Conservation (phyloP, 2,329 filamentous ascomycete species). For the Phyllosticta paracitricarpa region DNA sequence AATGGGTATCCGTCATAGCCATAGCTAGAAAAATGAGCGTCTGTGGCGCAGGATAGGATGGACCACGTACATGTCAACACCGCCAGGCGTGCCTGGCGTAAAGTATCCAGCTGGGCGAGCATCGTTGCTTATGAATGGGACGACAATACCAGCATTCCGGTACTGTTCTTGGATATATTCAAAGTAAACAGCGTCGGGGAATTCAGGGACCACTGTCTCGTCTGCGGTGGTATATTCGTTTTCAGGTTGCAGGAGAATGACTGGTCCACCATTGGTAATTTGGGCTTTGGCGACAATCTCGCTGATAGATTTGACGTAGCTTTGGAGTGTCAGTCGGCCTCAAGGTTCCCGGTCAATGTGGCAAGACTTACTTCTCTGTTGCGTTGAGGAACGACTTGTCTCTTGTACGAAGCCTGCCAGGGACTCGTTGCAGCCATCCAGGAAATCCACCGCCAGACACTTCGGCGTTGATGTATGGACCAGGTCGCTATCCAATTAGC, state of each 20-base stretch:
- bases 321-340: constrained; percentile 15
- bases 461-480: constrained; percentile 73
- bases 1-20: constrained; percentile 56
- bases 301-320: constrained; percentile 53
- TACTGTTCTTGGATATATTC: constrained; percentile 60
- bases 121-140: constrained; percentile 70
- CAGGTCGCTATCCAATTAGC: constrained; percentile 33
- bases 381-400: constrained; percentile 53
- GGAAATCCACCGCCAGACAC: constrained; percentile 68
- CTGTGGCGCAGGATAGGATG: not conserved
- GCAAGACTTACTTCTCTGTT: constrained; percentile 50
- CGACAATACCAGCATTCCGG: constrained; percentile 56
- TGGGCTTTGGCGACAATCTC: constrained; percentile 62
- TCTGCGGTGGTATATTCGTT: constrained; percentile 61
- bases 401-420: constrained; percentile 53
- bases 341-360: not conserved
- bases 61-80: constrained; percentile 49
- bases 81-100: constrained; percentile 47
- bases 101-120: constrained; percentile 51
- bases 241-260: constrained; percentile 71
- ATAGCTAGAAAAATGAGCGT: not conserved
- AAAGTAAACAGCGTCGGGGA: constrained; percentile 60
- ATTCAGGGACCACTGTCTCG: constrained; percentile 34
- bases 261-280: constrained; percentile 72
- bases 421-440: constrained; percentile 65